Evolutionary conservation across 768 basidiomycete species (phyloP).

Genomic region (Leucogyrophana mollusca): DNA sequence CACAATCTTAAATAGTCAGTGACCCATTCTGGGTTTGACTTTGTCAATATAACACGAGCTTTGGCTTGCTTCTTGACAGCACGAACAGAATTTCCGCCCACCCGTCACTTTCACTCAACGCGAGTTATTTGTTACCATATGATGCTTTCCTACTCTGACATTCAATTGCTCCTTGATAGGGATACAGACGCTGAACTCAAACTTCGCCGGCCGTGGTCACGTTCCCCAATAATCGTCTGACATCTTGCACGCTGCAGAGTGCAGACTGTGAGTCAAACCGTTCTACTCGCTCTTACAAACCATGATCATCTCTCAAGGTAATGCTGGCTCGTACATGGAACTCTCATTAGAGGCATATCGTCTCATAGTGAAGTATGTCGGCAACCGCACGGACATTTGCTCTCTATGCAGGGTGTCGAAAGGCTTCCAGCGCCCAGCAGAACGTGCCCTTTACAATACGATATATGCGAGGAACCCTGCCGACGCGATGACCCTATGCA

Average conservation of each 20-base stretch:
- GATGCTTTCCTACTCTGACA: too few relatives aligned
- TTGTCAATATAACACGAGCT: too few relatives aligned
- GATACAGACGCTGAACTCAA: too few relatives aligned
- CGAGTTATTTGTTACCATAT: too few relatives aligned
- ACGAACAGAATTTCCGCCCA: too few relatives aligned
- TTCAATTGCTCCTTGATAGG: too few relatives aligned
- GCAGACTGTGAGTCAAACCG: constrained; percentile 2
- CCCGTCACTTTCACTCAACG: too few relatives aligned
- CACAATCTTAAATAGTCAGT: background rate
- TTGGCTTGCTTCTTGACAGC: too few relatives aligned
- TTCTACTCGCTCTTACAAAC: background rate
- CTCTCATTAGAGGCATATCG: constrained; percentile 58
- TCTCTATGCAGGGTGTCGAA: constrained; percentile 58
- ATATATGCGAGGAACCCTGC: constrained; percentile 43
- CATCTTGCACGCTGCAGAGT: background rate
- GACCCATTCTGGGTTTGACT: too few relatives aligned
- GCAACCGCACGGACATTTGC: constrained; percentile 52
- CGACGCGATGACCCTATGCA: constrained; percentile 44
- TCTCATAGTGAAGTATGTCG: constrained; percentile 53
- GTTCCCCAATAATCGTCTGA: too few relatives aligned
- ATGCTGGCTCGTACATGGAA: constrained; percentile 53
- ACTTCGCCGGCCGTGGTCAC: too few relatives aligned
- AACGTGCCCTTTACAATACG: constrained; percentile 60
- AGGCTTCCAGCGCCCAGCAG: constrained; percentile 51
- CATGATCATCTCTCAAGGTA: constrained; percentile 23